Conservation (phyloP, 75 land plant genomes). For the Pseudotsuga menziesii region DNA sequence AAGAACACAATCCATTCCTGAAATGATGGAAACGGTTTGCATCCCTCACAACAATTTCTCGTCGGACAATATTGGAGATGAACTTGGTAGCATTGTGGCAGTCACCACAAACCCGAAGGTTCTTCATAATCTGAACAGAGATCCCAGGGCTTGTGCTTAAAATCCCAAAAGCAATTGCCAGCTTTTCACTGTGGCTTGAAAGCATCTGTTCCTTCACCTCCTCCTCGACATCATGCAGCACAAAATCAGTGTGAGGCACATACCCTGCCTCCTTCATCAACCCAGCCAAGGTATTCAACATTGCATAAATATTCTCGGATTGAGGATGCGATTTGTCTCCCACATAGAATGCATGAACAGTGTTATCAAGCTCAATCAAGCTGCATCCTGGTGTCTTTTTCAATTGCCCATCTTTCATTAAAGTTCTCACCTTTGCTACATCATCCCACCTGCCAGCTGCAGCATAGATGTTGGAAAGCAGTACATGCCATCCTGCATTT, state of each 20-base stretch:
- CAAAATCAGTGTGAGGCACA: conserved; percentile 14
- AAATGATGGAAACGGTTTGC: conserved; percentile 26
- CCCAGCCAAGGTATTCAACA: conserved; percentile 11
- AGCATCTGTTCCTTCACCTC: conserved; percentile 5
- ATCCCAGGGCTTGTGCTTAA: conserved; percentile 19
- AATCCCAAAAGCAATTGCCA: conserved; percentile 33
- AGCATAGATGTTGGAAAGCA: conserved; percentile 20
- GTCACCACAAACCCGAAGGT: conserved; percentile 21
- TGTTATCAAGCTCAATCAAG: conserved; percentile 12
- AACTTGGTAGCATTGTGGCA: conserved; percentile 27
- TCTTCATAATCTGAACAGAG: conserved; percentile 17
- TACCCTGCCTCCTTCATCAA: conserved; percentile 14
- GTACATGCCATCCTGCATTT: conserved; percentile 13
- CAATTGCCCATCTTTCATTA: conserved; percentile 11
- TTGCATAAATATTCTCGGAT: conserved; percentile 9
- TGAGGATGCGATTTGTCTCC: conserved; percentile 14
- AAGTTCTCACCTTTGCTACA: conserved; percentile 8
- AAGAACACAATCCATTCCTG: conserved; percentile 29
- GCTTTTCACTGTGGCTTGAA: conserved; percentile 24
- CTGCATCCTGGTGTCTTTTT: conserved; percentile 15
- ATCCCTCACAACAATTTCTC: conserved; percentile 28
- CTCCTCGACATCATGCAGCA: conserved; percentile 14
- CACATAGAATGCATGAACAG: conserved; percentile 6
- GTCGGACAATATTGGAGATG: conserved; percentile 12
- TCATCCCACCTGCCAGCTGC: conserved; percentile 12